Conservation (phyloP, 768 basidiomycete species). For the Boletus bicolor region DNA sequence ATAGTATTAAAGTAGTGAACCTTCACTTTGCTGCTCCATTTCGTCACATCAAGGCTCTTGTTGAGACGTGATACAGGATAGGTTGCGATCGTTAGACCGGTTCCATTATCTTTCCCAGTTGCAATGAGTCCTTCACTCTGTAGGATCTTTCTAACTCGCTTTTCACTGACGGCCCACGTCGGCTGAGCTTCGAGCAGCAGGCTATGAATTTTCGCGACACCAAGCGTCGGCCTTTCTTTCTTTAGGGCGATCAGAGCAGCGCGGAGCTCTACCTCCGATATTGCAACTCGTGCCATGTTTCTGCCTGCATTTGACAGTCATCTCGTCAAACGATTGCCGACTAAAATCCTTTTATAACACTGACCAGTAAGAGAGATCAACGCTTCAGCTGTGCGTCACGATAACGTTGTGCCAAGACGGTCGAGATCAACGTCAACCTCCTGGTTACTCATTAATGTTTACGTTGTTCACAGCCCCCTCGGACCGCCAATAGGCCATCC, state of each 20-base stretch:
- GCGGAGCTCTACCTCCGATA: constrained; percentile 58
- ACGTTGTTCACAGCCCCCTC: not conserved
- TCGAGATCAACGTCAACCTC: not conserved
- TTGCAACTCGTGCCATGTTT: constrained; percentile 14
- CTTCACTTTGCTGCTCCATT: constrained; percentile 61
- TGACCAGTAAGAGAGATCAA: not conserved
- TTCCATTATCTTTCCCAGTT: constrained; percentile 3
- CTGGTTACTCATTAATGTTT: not conserved
- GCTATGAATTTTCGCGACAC: constrained; percentile 68
- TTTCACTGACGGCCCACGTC: constrained; percentile 81
- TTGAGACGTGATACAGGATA: constrained; percentile 67
- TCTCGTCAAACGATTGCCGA: not conserved
- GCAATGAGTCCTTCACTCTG: constrained; percentile 53
- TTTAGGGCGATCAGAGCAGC: constrained; percentile 53
- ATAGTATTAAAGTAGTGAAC: constrained; percentile 64
- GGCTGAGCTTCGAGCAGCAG: constrained; percentile 57
- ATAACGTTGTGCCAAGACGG: not conserved
- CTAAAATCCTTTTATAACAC: not conserved
- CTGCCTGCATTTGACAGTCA: not conserved
- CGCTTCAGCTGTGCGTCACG: too few species aligned
- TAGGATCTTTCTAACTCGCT: constrained; percentile 70
- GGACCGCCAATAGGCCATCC: not conserved
- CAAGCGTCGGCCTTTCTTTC: constrained; percentile 56
- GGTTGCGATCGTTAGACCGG: constrained; percentile 16
- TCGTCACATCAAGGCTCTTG: constrained; percentile 55